These are phyloP conservation scores for Plasmodium gonderi DNA, from an alignment of 169 alveolate genomes.

Conservation along the genomic window DNA sequence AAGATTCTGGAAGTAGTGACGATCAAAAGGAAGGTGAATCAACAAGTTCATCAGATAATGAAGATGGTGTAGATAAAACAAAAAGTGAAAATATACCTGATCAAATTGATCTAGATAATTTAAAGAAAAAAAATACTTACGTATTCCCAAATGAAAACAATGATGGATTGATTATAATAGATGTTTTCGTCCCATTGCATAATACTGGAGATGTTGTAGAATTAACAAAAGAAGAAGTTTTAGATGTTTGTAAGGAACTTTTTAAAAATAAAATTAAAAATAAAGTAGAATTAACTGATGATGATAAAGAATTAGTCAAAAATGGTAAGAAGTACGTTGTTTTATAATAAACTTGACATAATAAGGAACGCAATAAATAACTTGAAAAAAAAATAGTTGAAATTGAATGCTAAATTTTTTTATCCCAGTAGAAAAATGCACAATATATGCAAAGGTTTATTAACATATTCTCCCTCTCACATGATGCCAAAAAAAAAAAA, in stretches of 20 bases:
- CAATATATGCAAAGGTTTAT: too few relatives aligned
- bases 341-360: background rate
- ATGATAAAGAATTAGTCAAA: background rate
- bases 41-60: background rate
- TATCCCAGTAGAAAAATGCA: too few relatives aligned
- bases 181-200: background rate
- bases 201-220: background rate
- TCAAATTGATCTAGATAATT: background rate
- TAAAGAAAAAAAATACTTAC: background rate
- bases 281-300: background rate
- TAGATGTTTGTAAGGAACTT: conserved; percentile 3
- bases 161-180: background rate
- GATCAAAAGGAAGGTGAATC: background rate
- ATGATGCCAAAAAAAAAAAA: too few relatives aligned
- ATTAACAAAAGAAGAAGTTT: background rate
- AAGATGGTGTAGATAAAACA: background rate
- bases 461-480: too few relatives aligned
- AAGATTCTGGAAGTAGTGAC: background rate
- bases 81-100: background rate
- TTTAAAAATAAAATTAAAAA: background rate
- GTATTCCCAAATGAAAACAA: background rate
- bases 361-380: background rate
- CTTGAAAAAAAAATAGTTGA: background rate
- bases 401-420: background rate
- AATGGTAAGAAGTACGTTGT: conserved; percentile 2